Evolutionary conservation across 2,329 filamentous ascomycete species (phyloP).

Genomic region (Phaeoacremonium minimum): DNA sequence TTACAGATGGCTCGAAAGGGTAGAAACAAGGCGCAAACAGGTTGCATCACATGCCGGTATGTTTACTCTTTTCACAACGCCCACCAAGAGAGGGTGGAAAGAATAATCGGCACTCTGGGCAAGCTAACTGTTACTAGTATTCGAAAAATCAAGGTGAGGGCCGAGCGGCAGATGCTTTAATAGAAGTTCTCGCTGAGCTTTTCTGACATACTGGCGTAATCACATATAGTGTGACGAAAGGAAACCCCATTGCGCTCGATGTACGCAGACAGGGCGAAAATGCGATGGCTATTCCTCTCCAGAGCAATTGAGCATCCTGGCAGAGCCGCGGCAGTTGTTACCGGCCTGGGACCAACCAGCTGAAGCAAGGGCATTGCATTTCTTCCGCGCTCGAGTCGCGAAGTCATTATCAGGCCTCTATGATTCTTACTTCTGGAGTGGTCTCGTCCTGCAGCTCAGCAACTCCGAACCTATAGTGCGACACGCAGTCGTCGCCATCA

Average conservation of each 20-base stretch:
- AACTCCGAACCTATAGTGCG: slow-evolving; percentile 38
- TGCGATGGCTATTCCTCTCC: slow-evolving; percentile 13
- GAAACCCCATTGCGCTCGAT: slow-evolving; percentile 14
- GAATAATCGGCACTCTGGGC: no score
- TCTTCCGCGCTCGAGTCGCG: slow-evolving; percentile 31
- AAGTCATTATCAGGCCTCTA: slow-evolving; percentile 35
- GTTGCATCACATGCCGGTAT: background rate
- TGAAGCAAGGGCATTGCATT: slow-evolving; percentile 6
- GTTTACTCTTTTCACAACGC: background rate
- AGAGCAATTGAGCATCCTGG: background rate
- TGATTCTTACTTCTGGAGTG: slow-evolving; percentile 35
- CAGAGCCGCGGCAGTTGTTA: background rate
- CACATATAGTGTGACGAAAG: slow-evolving; percentile 17
- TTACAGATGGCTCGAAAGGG: no score
- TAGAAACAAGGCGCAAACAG: background rate
- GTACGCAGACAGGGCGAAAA: slow-evolving; percentile 10
- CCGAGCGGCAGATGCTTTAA: background rate
- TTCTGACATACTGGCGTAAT: no score
- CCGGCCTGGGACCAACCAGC: background rate
- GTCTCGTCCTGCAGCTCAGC: slow-evolving; percentile 38
- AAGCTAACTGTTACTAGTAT: no score
- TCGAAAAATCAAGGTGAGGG: no score
- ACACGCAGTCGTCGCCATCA: slow-evolving; percentile 44
- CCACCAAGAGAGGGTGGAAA: no score
- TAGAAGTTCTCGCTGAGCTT: slow-evolving; percentile 4